phyloP scores from a whole-genome alignment of 176 grass and related monocot genomes.

The Alloteropsis semialata region DNA sequence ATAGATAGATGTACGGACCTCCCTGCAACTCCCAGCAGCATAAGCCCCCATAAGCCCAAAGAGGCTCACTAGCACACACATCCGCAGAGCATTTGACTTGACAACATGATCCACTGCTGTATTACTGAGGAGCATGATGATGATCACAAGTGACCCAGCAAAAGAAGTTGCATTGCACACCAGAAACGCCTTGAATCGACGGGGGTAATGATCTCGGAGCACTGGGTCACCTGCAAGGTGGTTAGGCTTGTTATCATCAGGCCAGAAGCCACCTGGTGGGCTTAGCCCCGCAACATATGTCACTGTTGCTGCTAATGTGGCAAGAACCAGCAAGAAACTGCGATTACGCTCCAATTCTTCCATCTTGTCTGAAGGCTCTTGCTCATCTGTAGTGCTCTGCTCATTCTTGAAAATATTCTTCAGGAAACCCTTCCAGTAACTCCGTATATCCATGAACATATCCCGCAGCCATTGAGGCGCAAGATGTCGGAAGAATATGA shows the following conservation, averaged over 20 bases:
- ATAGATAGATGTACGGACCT: constrained; percentile 38
- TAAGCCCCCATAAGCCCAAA: constrained; percentile 48
- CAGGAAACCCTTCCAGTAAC: not conserved
- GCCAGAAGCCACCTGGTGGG: constrained; percentile 48
- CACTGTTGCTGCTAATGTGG: constrained; percentile 31
- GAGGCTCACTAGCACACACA: constrained; percentile 42
- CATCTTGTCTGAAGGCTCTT: not conserved
- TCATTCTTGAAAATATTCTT: not conserved
- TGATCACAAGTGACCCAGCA: constrained; percentile 35
- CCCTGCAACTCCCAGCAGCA: constrained; percentile 44
- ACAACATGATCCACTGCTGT: constrained; percentile 39
- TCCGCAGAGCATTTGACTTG: constrained; percentile 38
- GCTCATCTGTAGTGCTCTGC: not conserved
- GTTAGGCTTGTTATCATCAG: not conserved
- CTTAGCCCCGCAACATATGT: constrained; percentile 33
- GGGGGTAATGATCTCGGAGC: constrained; percentile 29
- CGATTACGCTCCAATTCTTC: constrained; percentile 28
- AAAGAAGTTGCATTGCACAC: constrained; percentile 49
- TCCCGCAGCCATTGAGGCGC: constrained; percentile 6
- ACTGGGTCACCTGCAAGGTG: constrained; percentile 35
- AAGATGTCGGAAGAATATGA: constrained; percentile 31
- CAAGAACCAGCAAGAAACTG: constrained; percentile 38
- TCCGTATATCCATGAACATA: not conserved
- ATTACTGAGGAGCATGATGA: constrained; percentile 39
- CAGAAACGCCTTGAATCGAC: constrained; percentile 38